phyloP scores from a whole-genome alignment of 768 basidiomycete species.

The Mycena maculata region DNA sequence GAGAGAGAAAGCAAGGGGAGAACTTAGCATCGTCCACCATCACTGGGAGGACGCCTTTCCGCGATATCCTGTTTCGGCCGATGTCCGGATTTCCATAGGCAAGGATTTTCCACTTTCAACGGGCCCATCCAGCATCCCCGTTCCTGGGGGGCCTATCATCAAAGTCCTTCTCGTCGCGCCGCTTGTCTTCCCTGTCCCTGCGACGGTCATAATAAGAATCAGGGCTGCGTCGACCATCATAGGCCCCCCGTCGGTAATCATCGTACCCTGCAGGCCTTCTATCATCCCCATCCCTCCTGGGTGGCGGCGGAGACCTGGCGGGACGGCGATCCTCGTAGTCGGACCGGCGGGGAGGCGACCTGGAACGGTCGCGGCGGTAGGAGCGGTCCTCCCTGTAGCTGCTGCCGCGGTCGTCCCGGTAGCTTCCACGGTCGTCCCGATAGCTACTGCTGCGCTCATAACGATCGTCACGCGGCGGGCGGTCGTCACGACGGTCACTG shows the following conservation, averaged over 20 bases:
- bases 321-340: conserved; percentile 59
- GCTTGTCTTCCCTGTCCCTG: conserved; percentile 85
- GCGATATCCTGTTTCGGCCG: conserved; percentile 52
- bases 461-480: conserved; percentile 64
- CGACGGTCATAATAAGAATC: conserved; percentile 90
- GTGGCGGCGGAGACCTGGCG: conserved; percentile 46
- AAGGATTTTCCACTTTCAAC: conserved; percentile 57
- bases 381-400: conserved; percentile 57
- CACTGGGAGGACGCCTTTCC: conserved; percentile 36
- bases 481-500: conserved; percentile 75
- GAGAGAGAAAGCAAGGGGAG: conserved; percentile 36
- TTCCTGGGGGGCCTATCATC: conserved; percentile 83
- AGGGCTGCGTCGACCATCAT: conserved; percentile 87
- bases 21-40: conserved; percentile 41
- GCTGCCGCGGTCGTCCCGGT: conserved; percentile 54
- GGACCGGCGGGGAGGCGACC: conserved; percentile 80
- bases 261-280: conserved; percentile 93
- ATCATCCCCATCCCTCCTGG: conserved; percentile 82
- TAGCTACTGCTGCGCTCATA: conserved; percentile 72
- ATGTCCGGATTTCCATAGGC: conserved; percentile 47
- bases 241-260: conserved; percentile 86
- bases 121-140: conserved; percentile 83
- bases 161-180: conserved; percentile 86
- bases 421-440: conserved; percentile 57
- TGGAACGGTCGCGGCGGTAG: conserved; percentile 84